phyloP scores from a whole-genome alignment of 1,284 basidiomycete genomes.

The Rhodofomes roseus region DNA sequence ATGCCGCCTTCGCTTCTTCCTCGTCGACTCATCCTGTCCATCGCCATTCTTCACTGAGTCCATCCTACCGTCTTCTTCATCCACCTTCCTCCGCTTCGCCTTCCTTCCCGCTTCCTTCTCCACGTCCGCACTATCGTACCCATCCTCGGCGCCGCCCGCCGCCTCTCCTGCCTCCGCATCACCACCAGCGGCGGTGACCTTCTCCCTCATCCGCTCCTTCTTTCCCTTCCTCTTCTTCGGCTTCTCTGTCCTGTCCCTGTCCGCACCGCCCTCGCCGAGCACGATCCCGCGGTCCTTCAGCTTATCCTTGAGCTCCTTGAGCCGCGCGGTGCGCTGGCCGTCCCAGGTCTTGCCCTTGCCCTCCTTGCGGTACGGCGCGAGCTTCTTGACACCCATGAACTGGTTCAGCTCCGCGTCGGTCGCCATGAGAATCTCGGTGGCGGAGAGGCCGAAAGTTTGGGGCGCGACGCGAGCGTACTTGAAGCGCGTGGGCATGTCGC shows the following conservation, averaged over 20 bases:
- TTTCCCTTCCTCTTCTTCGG: slow-evolving; percentile 70
- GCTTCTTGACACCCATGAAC: slow-evolving; percentile 84
- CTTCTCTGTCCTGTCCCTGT: slow-evolving; percentile 18
- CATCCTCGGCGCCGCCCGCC: slow-evolving; percentile 16
- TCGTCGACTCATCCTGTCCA: slow-evolving; percentile 19
- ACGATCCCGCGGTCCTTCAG: slow-evolving; percentile 24
- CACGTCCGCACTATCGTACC: slow-evolving; percentile 16
- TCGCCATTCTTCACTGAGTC: slow-evolving; percentile 7
- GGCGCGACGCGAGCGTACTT: slow-evolving; percentile 79
- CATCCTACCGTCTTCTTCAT: slow-evolving; percentile 4
- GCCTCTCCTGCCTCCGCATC: slow-evolving; percentile 21
- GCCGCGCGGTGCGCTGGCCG: slow-evolving; percentile 56
- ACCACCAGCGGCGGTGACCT: slow-evolving; percentile 18
- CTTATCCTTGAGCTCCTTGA: slow-evolving; percentile 58
- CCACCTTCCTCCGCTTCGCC: slow-evolving; percentile 1
- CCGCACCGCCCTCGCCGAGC: slow-evolving; percentile 3
- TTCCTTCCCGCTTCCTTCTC: slow-evolving; percentile 15
- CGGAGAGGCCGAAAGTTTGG: slow-evolving; percentile 70
- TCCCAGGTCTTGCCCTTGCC: slow-evolving; percentile 52
- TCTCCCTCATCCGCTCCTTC: slow-evolving; percentile 64
- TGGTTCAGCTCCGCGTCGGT: slow-evolving; percentile 93
- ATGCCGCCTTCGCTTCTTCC: slow-evolving; percentile 36
- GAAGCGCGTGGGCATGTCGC: slow-evolving; percentile 90
- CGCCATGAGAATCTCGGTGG: slow-evolving; percentile 89
- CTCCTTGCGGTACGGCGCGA: slow-evolving; percentile 83